Percentiles rank a stretch among this genome's conserved stretches.
These are phyloP conservation scores for Coleophoma cylindrospora DNA, from an alignment of 2,329 filamentous ascomycete species.

Conservation along the genomic window DNA sequence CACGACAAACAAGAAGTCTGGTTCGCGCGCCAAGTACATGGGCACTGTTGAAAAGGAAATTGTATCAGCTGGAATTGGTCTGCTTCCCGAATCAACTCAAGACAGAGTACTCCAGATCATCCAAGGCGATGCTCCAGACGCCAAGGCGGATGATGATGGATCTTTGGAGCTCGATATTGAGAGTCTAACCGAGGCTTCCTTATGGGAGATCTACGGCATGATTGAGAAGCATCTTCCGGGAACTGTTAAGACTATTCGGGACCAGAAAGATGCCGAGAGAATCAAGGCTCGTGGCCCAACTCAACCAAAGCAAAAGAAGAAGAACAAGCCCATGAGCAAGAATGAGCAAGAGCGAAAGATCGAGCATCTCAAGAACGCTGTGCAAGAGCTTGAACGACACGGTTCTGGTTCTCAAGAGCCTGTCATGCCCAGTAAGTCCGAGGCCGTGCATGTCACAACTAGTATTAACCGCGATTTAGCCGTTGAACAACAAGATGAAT, in stretches of 20 bases:
- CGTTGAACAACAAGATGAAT: conserved; percentile 32
- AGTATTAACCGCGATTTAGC: conserved; percentile 7
- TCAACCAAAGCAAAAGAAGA: conserved; percentile 40
- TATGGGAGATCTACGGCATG: conserved; percentile 48
- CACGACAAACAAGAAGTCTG: conserved; percentile 37
- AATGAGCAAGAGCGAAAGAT: conserved; percentile 66
- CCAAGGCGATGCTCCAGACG: conserved; percentile 71
- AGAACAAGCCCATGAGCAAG: conserved; percentile 73
- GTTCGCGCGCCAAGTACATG: conserved; percentile 40
- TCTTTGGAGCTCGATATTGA: conserved; percentile 58
- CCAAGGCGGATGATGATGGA: conserved; percentile 50
- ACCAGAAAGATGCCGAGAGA: conserved; percentile 17
- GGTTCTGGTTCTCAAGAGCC: conserved; percentile 33
- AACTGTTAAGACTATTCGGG: conserved; percentile 27
- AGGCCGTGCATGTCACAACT: background rate
- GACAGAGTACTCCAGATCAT: conserved; percentile 83
- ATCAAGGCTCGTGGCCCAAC: conserved; percentile 21
- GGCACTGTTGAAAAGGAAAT: conserved; percentile 83
- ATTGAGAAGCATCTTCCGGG: conserved; percentile 46
- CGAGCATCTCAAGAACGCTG: conserved; percentile 54
- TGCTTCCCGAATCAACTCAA: conserved; percentile 73
- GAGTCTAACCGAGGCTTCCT: conserved; percentile 46
- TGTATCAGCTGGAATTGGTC: conserved; percentile 80
- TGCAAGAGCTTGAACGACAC: conserved; percentile 36
- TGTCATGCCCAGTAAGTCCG: conserved; percentile 24